Conservation (phyloP, 2,329 filamentous ascomycete species). For the Penicillium sp. region DNA sequence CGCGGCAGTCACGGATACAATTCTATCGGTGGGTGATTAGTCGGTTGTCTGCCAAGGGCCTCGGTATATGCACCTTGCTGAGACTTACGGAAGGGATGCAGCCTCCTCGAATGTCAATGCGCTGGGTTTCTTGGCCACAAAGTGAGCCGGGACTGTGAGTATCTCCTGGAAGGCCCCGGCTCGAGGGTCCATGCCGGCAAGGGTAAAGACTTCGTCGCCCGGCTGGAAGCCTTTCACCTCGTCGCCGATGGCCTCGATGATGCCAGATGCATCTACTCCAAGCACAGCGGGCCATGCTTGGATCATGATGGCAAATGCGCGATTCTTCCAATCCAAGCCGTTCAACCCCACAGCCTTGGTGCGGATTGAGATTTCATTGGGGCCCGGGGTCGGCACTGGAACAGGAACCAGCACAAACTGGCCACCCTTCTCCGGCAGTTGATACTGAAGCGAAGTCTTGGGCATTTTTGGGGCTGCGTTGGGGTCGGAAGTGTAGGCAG, state of each 20-base stretch:
- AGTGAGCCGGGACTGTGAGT: not conserved
- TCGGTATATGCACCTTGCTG: not conserved
- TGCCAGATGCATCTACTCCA: constrained; percentile 1
- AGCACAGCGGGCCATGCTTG: constrained; percentile 3
- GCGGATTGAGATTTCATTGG: constrained; percentile 3
- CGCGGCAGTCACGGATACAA: constrained; percentile 1
- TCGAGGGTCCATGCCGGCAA: not conserved
- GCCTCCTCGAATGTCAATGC: not conserved
- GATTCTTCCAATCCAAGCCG: constrained; percentile 4
- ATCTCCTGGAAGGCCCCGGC: constrained; percentile 2
- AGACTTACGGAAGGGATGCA: not conserved
- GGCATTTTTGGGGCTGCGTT: too few species aligned
- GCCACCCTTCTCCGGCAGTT: constrained; percentile 1
- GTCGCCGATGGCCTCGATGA: not conserved
- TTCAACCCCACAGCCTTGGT: constrained; percentile 2
- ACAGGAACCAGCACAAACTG: not conserved
- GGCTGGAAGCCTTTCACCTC: not conserved
- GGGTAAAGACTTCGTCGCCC: not conserved
- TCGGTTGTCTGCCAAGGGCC: not conserved
- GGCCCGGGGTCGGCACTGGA: not conserved
- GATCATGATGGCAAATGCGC: constrained; percentile 4
- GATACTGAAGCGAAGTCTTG: not conserved
- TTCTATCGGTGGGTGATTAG: not conserved
- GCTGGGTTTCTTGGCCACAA: not conserved
- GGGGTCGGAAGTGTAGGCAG: too few species aligned